Evolutionary conservation across 208 protist species (phyloP).

Genomic region (Chromosphaera perkinsii): DNA sequence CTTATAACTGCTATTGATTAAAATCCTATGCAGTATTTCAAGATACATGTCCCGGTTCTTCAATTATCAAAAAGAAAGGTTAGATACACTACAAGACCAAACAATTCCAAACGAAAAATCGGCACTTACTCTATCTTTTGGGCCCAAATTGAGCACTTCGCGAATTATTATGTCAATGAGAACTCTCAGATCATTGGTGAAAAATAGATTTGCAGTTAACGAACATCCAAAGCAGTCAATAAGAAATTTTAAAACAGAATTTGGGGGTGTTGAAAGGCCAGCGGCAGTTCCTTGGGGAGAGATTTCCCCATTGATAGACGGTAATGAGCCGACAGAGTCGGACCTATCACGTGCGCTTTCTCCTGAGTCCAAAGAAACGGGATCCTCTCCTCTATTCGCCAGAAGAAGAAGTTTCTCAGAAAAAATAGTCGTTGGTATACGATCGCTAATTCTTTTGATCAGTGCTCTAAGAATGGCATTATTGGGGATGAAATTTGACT

Average conservation of each 20-base stretch:
- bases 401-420: constrained; percentile 9
- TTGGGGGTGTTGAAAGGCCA: too few relatives aligned
- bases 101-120: too few relatives aligned
- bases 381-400: constrained; percentile 12
- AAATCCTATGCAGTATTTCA: too few relatives aligned
- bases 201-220: constrained; percentile 11
- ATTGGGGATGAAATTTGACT: neutral
- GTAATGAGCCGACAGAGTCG: too few relatives aligned
- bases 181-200: constrained; percentile 18
- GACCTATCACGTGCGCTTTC: too few relatives aligned
- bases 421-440: neutral
- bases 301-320: too few relatives aligned
- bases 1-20: too few relatives aligned
- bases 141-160: constrained; percentile 3
- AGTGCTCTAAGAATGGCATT: neutral
- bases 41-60: too few relatives aligned
- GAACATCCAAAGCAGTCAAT: neutral
- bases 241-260: constrained; percentile 10
- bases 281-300: too few relatives aligned
- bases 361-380: too few relatives aligned
- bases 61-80: too few relatives aligned
- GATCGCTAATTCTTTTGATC: neutral
- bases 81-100: too few relatives aligned
- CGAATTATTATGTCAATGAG: constrained; percentile 9
- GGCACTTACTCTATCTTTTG: neutral